These are phyloP conservation scores for Saturnispora besseyi DNA, from an alignment of 805 yeast species.

Conservation along the genomic window DNA sequence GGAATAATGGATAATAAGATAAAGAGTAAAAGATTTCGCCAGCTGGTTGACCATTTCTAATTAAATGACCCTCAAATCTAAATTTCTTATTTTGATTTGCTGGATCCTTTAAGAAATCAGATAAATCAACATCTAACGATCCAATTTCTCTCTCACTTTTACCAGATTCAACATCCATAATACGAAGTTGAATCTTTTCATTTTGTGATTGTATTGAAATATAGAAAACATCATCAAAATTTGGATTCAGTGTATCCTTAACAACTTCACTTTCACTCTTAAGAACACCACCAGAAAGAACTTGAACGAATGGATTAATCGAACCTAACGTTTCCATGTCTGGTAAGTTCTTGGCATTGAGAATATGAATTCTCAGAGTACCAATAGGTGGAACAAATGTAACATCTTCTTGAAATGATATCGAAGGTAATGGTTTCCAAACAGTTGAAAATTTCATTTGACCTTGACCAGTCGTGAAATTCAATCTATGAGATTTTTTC, in stretches of 20 bases:
- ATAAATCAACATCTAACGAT: constrained; percentile 33
- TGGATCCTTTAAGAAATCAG: constrained; percentile 8
- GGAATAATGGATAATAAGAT: constrained; percentile 57
- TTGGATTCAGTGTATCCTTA: constrained; percentile 46
- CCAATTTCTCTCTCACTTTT: constrained; percentile 57
- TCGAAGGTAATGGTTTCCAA: constrained; percentile 65
- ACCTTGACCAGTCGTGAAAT: constrained; percentile 43
- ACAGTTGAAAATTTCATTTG: constrained; percentile 43
- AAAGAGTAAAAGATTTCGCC: constrained; percentile 47
- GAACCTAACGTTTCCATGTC: constrained; percentile 60
- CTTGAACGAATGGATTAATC: constrained; percentile 65
- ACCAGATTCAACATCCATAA: constrained; percentile 61
- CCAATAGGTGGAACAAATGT: constrained; percentile 56
- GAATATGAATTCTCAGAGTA: constrained; percentile 49
- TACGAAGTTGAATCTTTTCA: constrained; percentile 48
- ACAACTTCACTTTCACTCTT: constrained; percentile 47
- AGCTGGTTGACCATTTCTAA: constrained; percentile 20
- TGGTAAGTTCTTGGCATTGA: constrained; percentile 42
- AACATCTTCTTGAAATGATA: constrained; percentile 36
- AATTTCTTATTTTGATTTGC: constrained; percentile 11
- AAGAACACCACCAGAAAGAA: constrained; percentile 48
- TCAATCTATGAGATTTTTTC: constrained; percentile 42
- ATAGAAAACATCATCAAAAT: constrained; percentile 49
- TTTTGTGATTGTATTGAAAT: constrained; percentile 52
- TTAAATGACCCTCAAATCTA: constrained; percentile 8